phyloP scores from a whole-genome alignment of 345 rosid genomes.

The Sisymbrium irio region DNA sequence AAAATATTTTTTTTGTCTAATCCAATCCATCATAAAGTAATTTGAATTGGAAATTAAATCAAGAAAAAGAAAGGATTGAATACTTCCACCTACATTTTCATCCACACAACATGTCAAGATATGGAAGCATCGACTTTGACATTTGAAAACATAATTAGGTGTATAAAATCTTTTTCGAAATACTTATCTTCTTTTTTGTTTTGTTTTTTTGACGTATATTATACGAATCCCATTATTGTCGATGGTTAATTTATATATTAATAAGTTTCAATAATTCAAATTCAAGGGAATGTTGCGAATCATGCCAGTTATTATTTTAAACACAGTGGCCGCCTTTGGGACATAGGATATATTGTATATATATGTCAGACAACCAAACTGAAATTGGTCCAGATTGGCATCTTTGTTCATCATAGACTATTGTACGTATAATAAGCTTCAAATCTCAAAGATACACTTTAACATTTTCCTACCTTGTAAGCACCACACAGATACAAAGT shows the following conservation, averaged over 20 bases:
- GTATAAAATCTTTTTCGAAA: neutral
- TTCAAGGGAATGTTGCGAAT: neutral
- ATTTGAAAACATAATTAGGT: slow-evolving; percentile 11
- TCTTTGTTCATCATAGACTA: neutral
- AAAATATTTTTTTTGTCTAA: neutral
- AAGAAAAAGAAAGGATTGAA: slow-evolving; percentile 10
- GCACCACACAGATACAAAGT: neutral
- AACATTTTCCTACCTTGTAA: neutral
- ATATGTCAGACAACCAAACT: neutral
- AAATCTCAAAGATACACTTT: neutral
- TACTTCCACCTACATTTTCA: neutral
- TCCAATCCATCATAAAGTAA: neutral
- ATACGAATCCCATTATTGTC: slow-evolving; percentile 6
- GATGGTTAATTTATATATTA: neutral
- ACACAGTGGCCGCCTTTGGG: neutral
- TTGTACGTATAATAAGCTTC: neutral
- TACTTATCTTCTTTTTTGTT: neutral
- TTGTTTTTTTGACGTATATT: neutral
- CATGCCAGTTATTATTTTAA: neutral
- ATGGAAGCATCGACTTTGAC: slow-evolving; percentile 19
- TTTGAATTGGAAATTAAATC: neutral
- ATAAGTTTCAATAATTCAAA: slow-evolving; percentile 8
- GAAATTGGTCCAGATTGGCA: slow-evolving; percentile 4
- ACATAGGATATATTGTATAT: neutral
- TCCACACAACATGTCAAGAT: slow-evolving; percentile 4